A percentile compares a stretch with the other conserved stretches of the same genome.
phyloP scores from a whole-genome alignment of 805 yeast species.

The Grigorovia humatica region DNA sequence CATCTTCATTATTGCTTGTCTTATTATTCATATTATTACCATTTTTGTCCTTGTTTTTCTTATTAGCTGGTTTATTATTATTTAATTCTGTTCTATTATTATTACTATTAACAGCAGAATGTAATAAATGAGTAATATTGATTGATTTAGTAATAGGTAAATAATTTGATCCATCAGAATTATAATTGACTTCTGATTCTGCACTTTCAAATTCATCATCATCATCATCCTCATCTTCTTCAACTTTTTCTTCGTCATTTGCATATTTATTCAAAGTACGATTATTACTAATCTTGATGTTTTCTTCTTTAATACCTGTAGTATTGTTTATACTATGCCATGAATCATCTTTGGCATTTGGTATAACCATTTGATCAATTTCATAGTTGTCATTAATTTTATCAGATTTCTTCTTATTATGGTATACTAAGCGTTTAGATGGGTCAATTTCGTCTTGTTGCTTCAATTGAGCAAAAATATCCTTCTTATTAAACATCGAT shows the following conservation, averaged over 20 bases:
- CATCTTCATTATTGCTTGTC: slow-evolving; percentile 1
- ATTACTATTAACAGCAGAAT: slow-evolving; percentile 17
- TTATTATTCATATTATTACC: slow-evolving; percentile 2
- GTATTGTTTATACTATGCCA: slow-evolving; percentile 37
- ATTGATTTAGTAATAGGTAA: slow-evolving; percentile 29
- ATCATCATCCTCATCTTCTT: slow-evolving; percentile 4
- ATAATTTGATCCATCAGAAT: slow-evolving; percentile 15
- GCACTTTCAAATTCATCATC: slow-evolving; percentile 10
- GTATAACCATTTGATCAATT: slow-evolving; percentile 65
- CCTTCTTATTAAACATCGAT: slow-evolving; percentile 68
- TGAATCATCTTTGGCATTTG: slow-evolving; percentile 35
- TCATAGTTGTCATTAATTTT: slow-evolving; percentile 37
- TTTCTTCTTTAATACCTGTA: no score
- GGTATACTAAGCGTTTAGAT: slow-evolving; percentile 58
- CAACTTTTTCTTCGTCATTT: slow-evolving; percentile 1
- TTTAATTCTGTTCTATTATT: slow-evolving; percentile 5
- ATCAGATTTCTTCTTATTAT: slow-evolving; percentile 40
- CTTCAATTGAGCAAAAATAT: slow-evolving; percentile 69
- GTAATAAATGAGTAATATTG: slow-evolving; percentile 27
- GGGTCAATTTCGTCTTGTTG: slow-evolving; percentile 52
- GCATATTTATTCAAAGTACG: neutral
- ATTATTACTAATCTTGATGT: no score
- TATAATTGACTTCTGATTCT: slow-evolving; percentile 14
- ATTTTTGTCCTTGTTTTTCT: slow-evolving; percentile 4
- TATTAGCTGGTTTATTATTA: slow-evolving; percentile 1